phyloP scores from a whole-genome alignment of 2,329 filamentous ascomycete genomes.

The Rhynchosporium secalis region DNA sequence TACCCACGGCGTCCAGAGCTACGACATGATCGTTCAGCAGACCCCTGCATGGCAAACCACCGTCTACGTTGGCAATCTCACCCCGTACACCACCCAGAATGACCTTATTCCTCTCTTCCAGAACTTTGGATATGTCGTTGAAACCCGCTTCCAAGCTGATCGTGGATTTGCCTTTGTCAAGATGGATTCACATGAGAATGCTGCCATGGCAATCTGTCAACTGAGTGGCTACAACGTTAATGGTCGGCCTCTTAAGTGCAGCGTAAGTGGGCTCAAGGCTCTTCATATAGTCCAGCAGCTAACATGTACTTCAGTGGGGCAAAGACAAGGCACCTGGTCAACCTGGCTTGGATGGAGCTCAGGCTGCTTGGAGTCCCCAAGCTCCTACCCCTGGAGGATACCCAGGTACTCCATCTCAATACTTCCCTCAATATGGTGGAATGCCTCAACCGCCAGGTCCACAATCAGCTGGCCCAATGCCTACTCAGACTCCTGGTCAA shows the following conservation, averaged over 20 bases:
- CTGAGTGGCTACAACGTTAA: conserved; percentile 98
- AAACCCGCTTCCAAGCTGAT: conserved; percentile 97
- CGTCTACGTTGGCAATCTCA: conserved; percentile 96
- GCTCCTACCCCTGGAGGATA: conserved; percentile 70
- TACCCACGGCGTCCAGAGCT: conserved; percentile 93
- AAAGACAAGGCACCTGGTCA: conserved; percentile 90
- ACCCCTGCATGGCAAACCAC: conserved; percentile 98
- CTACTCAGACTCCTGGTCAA: conserved; percentile 43
- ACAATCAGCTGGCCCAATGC: conserved; percentile 42
- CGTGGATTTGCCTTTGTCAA: conserved; percentile 98
- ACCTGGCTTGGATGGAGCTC: conserved; percentile 79
- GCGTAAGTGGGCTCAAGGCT: conserved; percentile 66
- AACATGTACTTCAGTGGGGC: conserved; percentile 72
- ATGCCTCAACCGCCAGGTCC: conserved; percentile 43
- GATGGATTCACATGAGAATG: conserved; percentile 98
- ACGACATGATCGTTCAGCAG: conserved; percentile 94
- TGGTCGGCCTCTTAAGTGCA: conserved; percentile 95
- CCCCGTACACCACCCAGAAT: conserved; percentile 94
- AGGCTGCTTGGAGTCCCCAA: conserved; percentile 68
- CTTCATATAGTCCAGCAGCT: conserved; percentile 31
- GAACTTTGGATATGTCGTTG: conserved; percentile 96
- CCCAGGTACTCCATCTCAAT: conserved; percentile 74
- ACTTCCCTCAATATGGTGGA: conserved; percentile 94
- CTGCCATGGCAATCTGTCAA: conserved; percentile 97
- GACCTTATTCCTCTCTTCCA: conserved; percentile 98